Evolutionary conservation across 2,329 filamentous ascomycete genomes (phyloP).

Genomic region (Aquanectria penicillioides): DNA sequence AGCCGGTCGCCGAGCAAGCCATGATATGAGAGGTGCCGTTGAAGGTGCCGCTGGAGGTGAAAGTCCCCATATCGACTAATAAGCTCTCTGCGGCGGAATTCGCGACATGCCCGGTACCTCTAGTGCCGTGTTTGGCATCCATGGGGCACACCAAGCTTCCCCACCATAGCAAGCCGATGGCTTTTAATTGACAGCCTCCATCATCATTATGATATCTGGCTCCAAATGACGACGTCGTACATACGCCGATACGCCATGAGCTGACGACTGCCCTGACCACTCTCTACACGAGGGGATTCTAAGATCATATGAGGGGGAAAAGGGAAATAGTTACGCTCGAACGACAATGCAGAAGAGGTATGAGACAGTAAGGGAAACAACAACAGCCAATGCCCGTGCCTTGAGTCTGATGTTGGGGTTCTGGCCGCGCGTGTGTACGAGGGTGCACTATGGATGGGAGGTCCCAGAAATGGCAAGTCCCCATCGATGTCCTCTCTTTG

Average conservation of each 20-base stretch:
- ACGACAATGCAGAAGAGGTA: not conserved
- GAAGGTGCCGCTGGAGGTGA: conserved; percentile 6
- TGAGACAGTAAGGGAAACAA: too few species aligned
- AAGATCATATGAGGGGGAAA: not conserved
- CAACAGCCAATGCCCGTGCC: not conserved
- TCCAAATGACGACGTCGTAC: conserved; percentile 32
- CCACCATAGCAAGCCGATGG: conserved; percentile 32
- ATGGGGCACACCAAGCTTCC: conserved; percentile 17
- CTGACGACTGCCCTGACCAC: conserved; percentile 9
- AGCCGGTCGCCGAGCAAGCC: conserved; percentile 18
- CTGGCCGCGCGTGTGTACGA: too few species aligned
- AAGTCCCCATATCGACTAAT: conserved; percentile 18
- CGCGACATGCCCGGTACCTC: conserved; percentile 26
- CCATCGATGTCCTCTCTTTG: not conserved
- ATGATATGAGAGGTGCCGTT: conserved; percentile 31
- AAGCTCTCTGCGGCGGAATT: conserved; percentile 21
- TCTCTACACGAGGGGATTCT: not conserved
- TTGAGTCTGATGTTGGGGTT: too few species aligned
- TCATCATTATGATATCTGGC: conserved; percentile 29
- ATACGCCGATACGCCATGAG: conserved; percentile 14
- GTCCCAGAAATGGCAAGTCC: conserved; percentile 20
- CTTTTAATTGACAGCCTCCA: conserved; percentile 18
- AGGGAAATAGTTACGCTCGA: not conserved
- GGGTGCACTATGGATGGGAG: conserved; percentile 9
- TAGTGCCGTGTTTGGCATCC: conserved; percentile 24